A percentile compares a stretch with the other conserved stretches of the same genome.
Evolutionary conservation across 1,284 basidiomycete species (phyloP).

Genomic region (Rhodotorula sp.): DNA sequence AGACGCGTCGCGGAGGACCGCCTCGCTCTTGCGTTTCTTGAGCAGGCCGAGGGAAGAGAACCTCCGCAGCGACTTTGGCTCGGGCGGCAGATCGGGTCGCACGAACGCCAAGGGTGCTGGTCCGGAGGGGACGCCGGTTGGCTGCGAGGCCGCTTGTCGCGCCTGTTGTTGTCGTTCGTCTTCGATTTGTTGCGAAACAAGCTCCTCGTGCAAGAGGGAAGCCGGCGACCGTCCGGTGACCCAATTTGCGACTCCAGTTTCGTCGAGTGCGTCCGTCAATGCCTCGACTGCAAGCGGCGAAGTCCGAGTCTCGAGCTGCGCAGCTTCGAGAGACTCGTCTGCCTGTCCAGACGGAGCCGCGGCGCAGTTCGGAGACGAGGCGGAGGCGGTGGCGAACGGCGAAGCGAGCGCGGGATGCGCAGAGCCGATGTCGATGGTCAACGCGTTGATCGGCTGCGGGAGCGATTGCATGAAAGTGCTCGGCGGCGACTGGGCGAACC

Average conservation of each 20-base stretch:
- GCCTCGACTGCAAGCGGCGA: neutral
- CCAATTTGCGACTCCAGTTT: neutral
- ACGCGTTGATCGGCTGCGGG: conserved; percentile 6
- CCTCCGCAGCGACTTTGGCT: conserved; percentile 14
- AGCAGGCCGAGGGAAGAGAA: conserved; percentile 28
- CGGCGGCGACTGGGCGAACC: conserved; percentile 9
- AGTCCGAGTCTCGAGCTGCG: too few relatives aligned
- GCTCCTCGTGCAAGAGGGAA: neutral
- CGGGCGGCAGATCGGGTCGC: neutral
- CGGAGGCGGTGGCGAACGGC: conserved; percentile 5
- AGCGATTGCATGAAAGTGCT: neutral
- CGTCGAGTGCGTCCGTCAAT: neutral
- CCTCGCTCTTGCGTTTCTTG: conserved; percentile 28
- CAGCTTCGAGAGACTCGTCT: neutral
- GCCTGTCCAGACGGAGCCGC: neutral
- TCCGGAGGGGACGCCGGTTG: neutral
- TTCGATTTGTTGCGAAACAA: neutral
- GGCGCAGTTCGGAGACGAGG: neutral
- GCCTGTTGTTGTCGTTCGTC: neutral
- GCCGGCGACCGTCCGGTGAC: neutral
- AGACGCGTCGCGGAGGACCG: neutral
- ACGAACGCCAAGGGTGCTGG: neutral
- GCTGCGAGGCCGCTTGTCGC: neutral
- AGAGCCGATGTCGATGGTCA: neutral
- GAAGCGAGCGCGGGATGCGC: conserved; percentile 10